Evolutionary conservation across 1,284 basidiomycete species (phyloP).

Genomic region (Rhodotorula sp.): DNA sequence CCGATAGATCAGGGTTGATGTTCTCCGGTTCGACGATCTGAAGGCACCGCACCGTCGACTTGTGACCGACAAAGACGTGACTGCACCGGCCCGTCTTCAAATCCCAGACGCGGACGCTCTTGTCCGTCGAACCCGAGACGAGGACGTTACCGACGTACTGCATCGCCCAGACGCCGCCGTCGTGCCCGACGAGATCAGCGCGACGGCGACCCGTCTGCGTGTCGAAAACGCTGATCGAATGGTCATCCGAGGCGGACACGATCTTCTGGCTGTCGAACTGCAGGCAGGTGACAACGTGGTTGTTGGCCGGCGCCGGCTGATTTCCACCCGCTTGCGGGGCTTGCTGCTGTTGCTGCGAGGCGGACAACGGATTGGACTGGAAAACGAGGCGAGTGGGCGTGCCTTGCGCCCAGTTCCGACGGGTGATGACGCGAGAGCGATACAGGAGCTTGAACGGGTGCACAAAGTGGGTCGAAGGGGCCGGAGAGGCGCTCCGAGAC

Average conservation of each 20-base stretch:
- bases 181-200: slow-evolving; percentile 78
- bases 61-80: slow-evolving; percentile 90
- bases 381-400: slow-evolving; percentile 67
- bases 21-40: slow-evolving; percentile 81
- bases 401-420: slow-evolving; percentile 71
- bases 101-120: slow-evolving; percentile 92
- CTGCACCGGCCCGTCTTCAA: slow-evolving; percentile 73
- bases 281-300: slow-evolving; percentile 80
- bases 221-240: slow-evolving; percentile 88
- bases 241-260: slow-evolving; percentile 90
- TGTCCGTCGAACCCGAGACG: slow-evolving; percentile 89
- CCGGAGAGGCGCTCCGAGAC: slow-evolving; percentile 47
- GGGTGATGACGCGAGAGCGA: slow-evolving; percentile 76
- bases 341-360: slow-evolving; percentile 60
- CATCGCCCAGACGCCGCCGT: slow-evolving; percentile 93
- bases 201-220: slow-evolving; percentile 73
- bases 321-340: not conserved
- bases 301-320: slow-evolving; percentile 53
- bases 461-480: slow-evolving; percentile 51
- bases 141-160: slow-evolving; percentile 70
- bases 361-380: slow-evolving; percentile 55
- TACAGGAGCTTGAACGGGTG: slow-evolving; percentile 84
- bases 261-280: slow-evolving; percentile 90
- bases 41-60: slow-evolving; percentile 85
- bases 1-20: slow-evolving; percentile 53